Base-by-base conservation (phyloP, 495 filamentous ascomycete species). In the Hyaloscypha bicolor region DNA sequence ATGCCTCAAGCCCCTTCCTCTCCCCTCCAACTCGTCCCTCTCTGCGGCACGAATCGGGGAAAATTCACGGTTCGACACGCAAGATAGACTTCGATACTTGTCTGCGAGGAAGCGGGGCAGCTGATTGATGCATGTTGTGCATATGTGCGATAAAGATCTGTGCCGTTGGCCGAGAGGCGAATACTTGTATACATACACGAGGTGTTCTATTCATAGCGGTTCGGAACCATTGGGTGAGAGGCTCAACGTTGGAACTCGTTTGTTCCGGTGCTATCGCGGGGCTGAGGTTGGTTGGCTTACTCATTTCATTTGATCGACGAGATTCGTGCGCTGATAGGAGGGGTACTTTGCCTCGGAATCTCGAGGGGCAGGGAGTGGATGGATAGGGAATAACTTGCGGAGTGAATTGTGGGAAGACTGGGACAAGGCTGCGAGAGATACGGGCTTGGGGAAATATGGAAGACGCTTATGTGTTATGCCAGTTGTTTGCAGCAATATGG, bases 1-100 rank as follows among this genome's bases (percentile, higher is more conserved):
- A 56, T 56, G 53, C 53, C 53, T 56, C 53, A 56, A 56, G 19
- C 53, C 53, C 21, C 3, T 14, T 16, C 16, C 53, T 32, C 53
- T 16, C 19, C 19, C 53, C 53, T 56, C 53, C 30, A n/a, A 56
- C 30, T 30, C 22, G 30, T 25, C 22, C 6, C 9, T 14, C 53
- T 56, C 9, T 56, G 21, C 53, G 9, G 53, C 2, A 56, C 53
- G 1, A 1, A 25, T 22, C 21, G 0, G 6, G 16, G 51, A 25
- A 25, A n/a, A 12, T 22, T 56, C 25, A n/a, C 8, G 30, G 22
- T 32, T 25, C 6, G 16, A 32, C 19, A 9, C 3, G 19, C 51
- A 29, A 21, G 51, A 1, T 8, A 16, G 6, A 29, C 6, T 16
- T 29, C 6, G 22, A 16, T 56, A 30, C 22, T n/a, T 56, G 53